phyloP scores from a whole-genome alignment of 768 basidiomycete genomes.

The Lactifluus subvellereus region DNA sequence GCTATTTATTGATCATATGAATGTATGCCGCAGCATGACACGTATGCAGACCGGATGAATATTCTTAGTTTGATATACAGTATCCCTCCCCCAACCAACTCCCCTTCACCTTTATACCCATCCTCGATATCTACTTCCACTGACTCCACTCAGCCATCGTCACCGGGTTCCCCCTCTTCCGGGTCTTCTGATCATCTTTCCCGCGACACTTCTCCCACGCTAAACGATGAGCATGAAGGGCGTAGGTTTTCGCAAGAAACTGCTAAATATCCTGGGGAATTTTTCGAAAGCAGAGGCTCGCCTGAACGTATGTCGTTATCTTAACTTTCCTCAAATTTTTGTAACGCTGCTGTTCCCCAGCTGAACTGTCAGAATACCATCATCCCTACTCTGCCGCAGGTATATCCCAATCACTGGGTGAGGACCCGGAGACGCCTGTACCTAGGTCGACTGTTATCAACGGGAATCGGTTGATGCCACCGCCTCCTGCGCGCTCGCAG shows the following conservation, averaged over 20 bases:
- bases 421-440: slow-evolving; percentile 20
- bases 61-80: slow-evolving; percentile 87
- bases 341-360: not conserved
- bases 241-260: slow-evolving; percentile 23
- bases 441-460: not conserved
- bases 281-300: slow-evolving; percentile 8
- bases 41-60: slow-evolving; percentile 91
- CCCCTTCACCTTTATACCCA: slow-evolving; percentile 48
- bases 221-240: slow-evolving; percentile 18
- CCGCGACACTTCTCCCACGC: slow-evolving; percentile 29
- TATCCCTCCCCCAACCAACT: slow-evolving; percentile 70
- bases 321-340: not conserved
- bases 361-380: slow-evolving; percentile 12
- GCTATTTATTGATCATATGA: slow-evolving; percentile 1
- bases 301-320: slow-evolving; percentile 11
- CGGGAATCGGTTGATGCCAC: slow-evolving; percentile 21
- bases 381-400: slow-evolving; percentile 27
- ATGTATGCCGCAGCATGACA: slow-evolving; percentile 64
- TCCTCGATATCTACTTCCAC: slow-evolving; percentile 40
- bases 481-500: slow-evolving; percentile 26
- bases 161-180: slow-evolving; percentile 48
- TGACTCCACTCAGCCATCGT: slow-evolving; percentile 47
- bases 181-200: slow-evolving; percentile 41
- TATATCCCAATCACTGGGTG: slow-evolving; percentile 9
- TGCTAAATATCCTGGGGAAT: slow-evolving; percentile 25